phyloP scores from a whole-genome alignment of 495 filamentous ascomycete genomes.

The Pyronema domesticum region DNA sequence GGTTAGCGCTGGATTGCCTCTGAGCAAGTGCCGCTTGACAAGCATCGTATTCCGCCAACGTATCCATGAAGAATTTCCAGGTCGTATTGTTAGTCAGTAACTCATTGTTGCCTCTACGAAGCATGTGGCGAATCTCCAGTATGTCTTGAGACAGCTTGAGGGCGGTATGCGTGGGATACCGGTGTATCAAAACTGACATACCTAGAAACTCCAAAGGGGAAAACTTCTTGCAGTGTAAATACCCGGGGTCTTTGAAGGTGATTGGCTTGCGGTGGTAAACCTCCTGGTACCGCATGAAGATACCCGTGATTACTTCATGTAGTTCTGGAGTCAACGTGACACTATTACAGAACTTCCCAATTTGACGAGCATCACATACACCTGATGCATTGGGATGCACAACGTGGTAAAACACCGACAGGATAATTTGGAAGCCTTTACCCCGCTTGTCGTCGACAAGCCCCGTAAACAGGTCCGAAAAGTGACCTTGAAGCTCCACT shows the following conservation, averaged over 20 bases:
- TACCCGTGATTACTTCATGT: constrained; percentile 8
- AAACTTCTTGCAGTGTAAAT: constrained; percentile 26
- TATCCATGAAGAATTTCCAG: constrained; percentile 29
- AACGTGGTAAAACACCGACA: constrained; percentile 19
- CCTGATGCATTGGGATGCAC: constrained; percentile 14
- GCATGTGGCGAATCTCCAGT: constrained; percentile 22
- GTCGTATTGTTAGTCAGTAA: constrained; percentile 27
- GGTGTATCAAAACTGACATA: constrained; percentile 28
- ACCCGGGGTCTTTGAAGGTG: constrained; percentile 21
- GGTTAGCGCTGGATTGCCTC: neutral
- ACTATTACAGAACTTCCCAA: constrained; percentile 17
- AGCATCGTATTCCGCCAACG: constrained; percentile 24
- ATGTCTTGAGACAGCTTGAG: constrained; percentile 29
- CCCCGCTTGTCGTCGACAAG: constrained; percentile 24
- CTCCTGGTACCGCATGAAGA: constrained; percentile 18
- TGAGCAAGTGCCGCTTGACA: constrained; percentile 7
- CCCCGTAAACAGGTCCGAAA: constrained; percentile 25
- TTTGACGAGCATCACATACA: constrained; percentile 7
- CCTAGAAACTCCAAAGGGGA: constrained; percentile 32
- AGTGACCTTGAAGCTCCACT: constrained; percentile 28
- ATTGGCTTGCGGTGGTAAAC: constrained; percentile 13
- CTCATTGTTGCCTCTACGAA: constrained; percentile 27
- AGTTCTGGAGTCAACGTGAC: constrained; percentile 5
- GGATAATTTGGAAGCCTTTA: constrained; percentile 25
- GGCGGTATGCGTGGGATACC: constrained; percentile 26